Conservation (phyloP, 495 filamentous ascomycete species). For the Xylaria venustula region DNA sequence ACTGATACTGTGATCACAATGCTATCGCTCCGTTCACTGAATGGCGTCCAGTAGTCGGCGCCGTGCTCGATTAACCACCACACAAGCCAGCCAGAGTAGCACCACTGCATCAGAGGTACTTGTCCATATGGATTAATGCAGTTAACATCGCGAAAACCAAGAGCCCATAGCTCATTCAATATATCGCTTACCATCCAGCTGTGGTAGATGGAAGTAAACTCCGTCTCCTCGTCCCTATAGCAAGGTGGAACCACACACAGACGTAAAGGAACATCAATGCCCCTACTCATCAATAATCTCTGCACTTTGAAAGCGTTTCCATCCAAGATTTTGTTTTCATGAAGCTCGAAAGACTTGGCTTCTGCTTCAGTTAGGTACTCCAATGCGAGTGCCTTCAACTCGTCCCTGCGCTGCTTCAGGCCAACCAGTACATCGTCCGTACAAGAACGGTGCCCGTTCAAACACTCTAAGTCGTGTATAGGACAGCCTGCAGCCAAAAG, state of each 20-base stretch:
- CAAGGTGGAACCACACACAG: too few relatives aligned
- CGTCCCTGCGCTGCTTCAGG: not conserved
- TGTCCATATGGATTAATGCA: not conserved
- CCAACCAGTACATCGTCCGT: not conserved
- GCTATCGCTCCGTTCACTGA: not conserved
- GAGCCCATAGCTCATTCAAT: not conserved
- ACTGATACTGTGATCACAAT: not conserved
- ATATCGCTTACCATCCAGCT: too few relatives aligned
- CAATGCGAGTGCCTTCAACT: not conserved
- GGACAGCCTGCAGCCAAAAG: not conserved
- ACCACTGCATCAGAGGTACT: not conserved
- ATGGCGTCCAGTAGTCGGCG: not conserved
- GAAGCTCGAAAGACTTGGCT: not conserved
- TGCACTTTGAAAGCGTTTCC: not conserved
- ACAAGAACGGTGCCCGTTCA: not conserved
- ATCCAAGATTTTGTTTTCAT: not conserved
- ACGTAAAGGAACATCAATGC: not conserved
- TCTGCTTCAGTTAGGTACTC: not conserved
- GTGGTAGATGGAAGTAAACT: too few relatives aligned
- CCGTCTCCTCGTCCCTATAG: too few relatives aligned
- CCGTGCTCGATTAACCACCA: conserved; percentile 3
- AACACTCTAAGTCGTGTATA: not conserved
- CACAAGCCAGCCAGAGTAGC: too few relatives aligned
- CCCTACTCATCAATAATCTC: not conserved
- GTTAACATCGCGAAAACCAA: not conserved